Percentiles rank a stretch among this genome's conserved stretches.
These are phyloP conservation scores for Nigrospora osmanthi DNA, from an alignment of 2,329 filamentous ascomycete species.

Conservation along the genomic window DNA sequence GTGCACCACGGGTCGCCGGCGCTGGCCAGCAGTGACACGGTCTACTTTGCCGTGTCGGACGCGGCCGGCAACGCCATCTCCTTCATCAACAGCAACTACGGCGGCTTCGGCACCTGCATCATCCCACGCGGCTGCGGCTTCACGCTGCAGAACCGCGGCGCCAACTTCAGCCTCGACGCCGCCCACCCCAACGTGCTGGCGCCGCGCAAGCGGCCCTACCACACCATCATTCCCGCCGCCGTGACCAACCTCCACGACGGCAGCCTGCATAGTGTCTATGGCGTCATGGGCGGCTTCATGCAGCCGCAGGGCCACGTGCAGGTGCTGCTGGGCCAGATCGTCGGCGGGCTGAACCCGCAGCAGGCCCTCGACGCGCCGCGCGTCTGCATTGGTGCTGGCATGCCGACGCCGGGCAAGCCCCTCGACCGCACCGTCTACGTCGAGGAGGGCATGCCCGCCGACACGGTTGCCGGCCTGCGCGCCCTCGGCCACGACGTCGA, in stretches of 20 bases:
- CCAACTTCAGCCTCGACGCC: constrained; percentile 68
- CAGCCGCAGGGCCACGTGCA: constrained; percentile 96
- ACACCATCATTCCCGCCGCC: constrained; percentile 93
- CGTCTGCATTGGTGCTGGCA: constrained; percentile 76
- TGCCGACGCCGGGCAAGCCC: constrained; percentile 51
- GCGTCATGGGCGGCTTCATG: constrained; percentile 98
- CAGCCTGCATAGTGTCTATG: constrained; percentile 76
- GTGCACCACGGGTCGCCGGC: constrained; percentile 65
- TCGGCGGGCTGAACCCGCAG: constrained; percentile 76
- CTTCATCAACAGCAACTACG: constrained; percentile 96
- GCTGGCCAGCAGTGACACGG: constrained; percentile 80
- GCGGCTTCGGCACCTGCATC: constrained; percentile 79
- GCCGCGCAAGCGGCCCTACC: constrained; percentile 83
- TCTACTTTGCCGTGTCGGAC: constrained; percentile 87
- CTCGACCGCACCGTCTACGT: constrained; percentile 62
- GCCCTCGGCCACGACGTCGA: constrained; percentile 66
- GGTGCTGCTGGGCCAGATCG: constrained; percentile 80
- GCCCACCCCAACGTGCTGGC: constrained; percentile 74
- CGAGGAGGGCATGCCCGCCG: constrained; percentile 71
- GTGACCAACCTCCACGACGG: constrained; percentile 71
- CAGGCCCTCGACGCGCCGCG: constrained; percentile 83
- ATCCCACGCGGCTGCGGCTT: constrained; percentile 84
- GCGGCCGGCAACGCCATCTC: constrained; percentile 79
- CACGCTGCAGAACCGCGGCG: constrained; percentile 86
- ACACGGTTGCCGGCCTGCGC: constrained; percentile 59